Evolutionary conservation across 78 protist species (phyloP).

Genomic region (Ministeria vibrans): DNA sequence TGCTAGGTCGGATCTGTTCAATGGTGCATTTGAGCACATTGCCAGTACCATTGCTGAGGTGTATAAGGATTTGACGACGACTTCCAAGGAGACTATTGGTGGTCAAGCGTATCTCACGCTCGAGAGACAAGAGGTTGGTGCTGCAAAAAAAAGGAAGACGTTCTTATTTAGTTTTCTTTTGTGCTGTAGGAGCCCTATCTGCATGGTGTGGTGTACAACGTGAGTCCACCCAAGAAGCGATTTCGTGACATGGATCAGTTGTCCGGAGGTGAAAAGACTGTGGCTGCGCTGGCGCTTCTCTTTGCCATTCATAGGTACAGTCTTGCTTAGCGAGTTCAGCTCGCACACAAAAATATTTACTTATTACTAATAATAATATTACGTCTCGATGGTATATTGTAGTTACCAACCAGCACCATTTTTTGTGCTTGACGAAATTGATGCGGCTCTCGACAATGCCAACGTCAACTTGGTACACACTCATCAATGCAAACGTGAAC

Average conservation of each 20-base stretch:
- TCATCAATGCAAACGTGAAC: no score
- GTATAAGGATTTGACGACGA: slow-evolving; percentile 73
- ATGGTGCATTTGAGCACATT: slow-evolving; percentile 45
- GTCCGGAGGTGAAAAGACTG: slow-evolving; percentile 98
- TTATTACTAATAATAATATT: background rate
- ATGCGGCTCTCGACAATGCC: slow-evolving; percentile 95
- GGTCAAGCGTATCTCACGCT: slow-evolving; percentile 70
- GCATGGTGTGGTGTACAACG: slow-evolving; percentile 80
- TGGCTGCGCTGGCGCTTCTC: slow-evolving; percentile 97
- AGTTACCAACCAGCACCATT: slow-evolving; percentile 91
- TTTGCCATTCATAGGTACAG: slow-evolving; percentile 91
- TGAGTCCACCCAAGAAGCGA: slow-evolving; percentile 95
- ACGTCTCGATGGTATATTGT: no score
- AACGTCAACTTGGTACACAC: slow-evolving; percentile 75
- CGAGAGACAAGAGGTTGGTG: slow-evolving; percentile 42
- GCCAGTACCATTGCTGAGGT: slow-evolving; percentile 39
- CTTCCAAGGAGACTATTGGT: slow-evolving; percentile 12
- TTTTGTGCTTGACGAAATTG: slow-evolving; percentile 98
- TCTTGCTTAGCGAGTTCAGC: no score
- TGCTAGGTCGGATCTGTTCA: slow-evolving; percentile 35
- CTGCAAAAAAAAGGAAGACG: background rate
- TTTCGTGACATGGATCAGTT: slow-evolving; percentile 89
- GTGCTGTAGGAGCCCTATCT: slow-evolving; percentile 73
- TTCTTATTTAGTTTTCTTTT: background rate
- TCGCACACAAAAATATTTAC: no score